These are phyloP conservation scores for Oehlia diaphana DNA, from an alignment of 192 early-diverging fungal species.

Conservation along the genomic window DNA sequence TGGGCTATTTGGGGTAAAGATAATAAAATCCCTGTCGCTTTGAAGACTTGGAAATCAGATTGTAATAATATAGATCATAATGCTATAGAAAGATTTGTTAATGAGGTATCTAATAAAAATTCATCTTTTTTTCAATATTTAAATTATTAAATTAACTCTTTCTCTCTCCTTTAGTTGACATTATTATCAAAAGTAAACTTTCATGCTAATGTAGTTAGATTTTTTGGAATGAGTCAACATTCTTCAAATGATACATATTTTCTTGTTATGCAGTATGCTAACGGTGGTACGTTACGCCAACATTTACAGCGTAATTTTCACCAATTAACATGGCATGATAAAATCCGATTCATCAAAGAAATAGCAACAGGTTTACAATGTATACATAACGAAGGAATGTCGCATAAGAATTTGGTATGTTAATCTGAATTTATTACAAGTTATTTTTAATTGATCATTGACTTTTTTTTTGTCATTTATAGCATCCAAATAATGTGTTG, in stretches of 20 bases:
- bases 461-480: background rate
- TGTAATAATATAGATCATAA: background rate
- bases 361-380: conserved; percentile 32
- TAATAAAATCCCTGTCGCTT: background rate
- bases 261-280: conserved; percentile 8
- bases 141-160: too few species aligned
- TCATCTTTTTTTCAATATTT: background rate
- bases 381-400: conserved; percentile 37
- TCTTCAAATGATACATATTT: background rate
- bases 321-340: conserved; percentile 38
- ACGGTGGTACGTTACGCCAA: background rate
- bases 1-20: background rate
- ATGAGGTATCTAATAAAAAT: background rate
- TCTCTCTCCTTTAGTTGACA: background rate
- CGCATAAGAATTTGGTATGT: conserved; percentile 37
- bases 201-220: background rate
- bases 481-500: conserved; percentile 25
- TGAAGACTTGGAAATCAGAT: background rate
- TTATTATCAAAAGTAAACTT: background rate
- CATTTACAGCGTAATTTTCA: conserved; percentile 32
- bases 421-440: background rate
- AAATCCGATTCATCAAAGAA: conserved; percentile 37
- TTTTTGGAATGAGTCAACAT: background rate
- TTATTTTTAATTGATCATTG: background rate
- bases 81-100: background rate